phyloP scores from a whole-genome alignment of 148 eudicot species.

The Fagopyrum homotropicum region DNA sequence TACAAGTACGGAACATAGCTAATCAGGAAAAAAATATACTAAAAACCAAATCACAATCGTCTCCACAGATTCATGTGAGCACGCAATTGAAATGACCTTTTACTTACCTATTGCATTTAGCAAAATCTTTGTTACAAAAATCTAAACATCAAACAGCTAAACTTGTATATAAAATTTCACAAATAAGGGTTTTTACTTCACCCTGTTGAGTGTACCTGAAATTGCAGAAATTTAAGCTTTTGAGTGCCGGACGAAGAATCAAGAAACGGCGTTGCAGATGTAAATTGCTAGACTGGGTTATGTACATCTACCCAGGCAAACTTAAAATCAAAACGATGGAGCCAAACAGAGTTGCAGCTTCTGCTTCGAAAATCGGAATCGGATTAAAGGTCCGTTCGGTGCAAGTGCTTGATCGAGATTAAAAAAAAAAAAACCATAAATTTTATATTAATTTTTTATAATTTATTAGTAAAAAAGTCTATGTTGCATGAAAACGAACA shows the following conservation, averaged over 20 bases:
- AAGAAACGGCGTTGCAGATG: background rate
- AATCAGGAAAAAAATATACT: too few relatives aligned
- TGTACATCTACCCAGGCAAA: background rate
- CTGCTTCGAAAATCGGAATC: too few relatives aligned
- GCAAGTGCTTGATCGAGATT: too few relatives aligned
- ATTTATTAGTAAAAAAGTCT: too few relatives aligned
- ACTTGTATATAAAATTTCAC: background rate
- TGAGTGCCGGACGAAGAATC: background rate
- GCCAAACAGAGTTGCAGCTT: background rate
- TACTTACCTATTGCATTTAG: background rate
- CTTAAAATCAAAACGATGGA: background rate
- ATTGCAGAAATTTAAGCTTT: background rate
- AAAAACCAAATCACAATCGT: too few relatives aligned
- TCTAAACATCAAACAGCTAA: background rate
- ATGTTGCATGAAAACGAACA: too few relatives aligned
- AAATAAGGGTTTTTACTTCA: background rate
- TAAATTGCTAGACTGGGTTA: background rate
- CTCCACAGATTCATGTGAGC: too few relatives aligned
- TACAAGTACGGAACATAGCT: too few relatives aligned
- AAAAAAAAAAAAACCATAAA: too few relatives aligned
- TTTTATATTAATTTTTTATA: too few relatives aligned
- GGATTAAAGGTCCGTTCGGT: too few relatives aligned
- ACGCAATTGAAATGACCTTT: too few relatives aligned
- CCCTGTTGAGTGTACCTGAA: background rate
- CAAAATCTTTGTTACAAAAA: background rate